A percentile compares a stretch with the other conserved stretches of the same genome.
These are phyloP conservation scores for Scedosporium dehoogii DNA, from an alignment of 2,329 filamentous ascomycete genomes.

Conservation along the genomic window DNA sequence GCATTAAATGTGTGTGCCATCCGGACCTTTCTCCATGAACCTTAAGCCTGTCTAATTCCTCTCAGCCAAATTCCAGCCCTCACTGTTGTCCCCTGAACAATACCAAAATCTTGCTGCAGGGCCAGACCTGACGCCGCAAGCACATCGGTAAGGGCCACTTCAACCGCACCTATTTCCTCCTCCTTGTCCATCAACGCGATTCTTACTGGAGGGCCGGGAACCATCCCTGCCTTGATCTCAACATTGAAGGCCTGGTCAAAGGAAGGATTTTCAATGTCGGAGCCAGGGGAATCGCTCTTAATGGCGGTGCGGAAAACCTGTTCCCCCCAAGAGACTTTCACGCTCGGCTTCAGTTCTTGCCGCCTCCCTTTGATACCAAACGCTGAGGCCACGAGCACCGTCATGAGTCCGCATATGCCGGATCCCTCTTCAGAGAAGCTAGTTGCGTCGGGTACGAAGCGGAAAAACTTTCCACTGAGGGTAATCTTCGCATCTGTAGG, in stretches of 20 bases:
- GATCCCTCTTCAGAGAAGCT: slow-evolving; percentile 20
- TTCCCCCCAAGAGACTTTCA: slow-evolving; percentile 21
- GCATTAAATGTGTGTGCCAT: no score
- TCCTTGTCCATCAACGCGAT: slow-evolving; percentile 24
- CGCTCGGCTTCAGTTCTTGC: slow-evolving; percentile 32
- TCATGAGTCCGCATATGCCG: slow-evolving; percentile 28
- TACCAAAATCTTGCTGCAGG: slow-evolving; percentile 22
- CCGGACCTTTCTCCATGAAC: no score
- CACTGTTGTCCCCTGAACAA: slow-evolving; percentile 23
- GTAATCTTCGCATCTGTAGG: slow-evolving; percentile 23
- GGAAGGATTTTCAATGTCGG: slow-evolving; percentile 36
- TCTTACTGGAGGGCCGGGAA: slow-evolving; percentile 18
- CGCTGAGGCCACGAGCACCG: slow-evolving; percentile 31
- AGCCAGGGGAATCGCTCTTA: slow-evolving; percentile 31
- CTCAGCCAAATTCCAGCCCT: slow-evolving; percentile 25
- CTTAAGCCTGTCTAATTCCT: slow-evolving; percentile 11
- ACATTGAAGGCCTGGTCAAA: slow-evolving; percentile 35
- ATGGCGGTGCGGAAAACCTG: slow-evolving; percentile 28
- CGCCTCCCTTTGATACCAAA: slow-evolving; percentile 30
- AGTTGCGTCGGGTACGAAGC: slow-evolving; percentile 25
- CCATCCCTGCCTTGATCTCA: slow-evolving; percentile 22
- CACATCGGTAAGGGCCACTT: slow-evolving; percentile 25
- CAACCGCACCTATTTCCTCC: slow-evolving; percentile 21
- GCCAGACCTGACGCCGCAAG: slow-evolving; percentile 19
- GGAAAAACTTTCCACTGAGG: slow-evolving; percentile 28